These are phyloP conservation scores for Kokia cookei DNA, from an alignment of 441 rosid species.

Conservation along the genomic window DNA sequence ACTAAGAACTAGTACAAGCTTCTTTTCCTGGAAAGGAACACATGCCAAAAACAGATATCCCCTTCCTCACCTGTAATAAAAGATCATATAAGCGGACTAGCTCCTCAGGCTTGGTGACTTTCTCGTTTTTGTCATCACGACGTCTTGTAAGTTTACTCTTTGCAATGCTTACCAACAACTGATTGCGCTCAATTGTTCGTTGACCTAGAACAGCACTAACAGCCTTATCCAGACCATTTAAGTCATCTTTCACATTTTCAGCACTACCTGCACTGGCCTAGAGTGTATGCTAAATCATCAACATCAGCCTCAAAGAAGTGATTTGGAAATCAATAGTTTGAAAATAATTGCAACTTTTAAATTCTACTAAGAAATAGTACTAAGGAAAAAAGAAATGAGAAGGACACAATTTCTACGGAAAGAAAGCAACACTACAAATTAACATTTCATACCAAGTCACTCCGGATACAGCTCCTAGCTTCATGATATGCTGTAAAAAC, in stretches of 20 bases:
- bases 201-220: conserved; percentile 84
- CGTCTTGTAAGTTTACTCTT: conserved; percentile 80
- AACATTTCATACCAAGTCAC: conserved; percentile 67
- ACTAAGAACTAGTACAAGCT: conserved; percentile 11
- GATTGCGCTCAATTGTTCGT: conserved; percentile 91
- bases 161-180: conserved; percentile 77
- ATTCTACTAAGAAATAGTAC: neutral
- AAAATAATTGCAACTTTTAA: neutral
- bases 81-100: conserved; percentile 96
- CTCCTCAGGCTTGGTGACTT: conserved; percentile 91
- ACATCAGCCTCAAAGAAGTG: conserved; percentile 12
- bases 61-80: conserved; percentile 60
- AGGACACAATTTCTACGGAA: conserved; percentile 1
- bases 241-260: conserved; percentile 85
- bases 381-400: neutral
- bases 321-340: neutral
- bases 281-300: conserved; percentile 23
- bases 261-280: conserved; percentile 94
- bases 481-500: conserved; percentile 86
- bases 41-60: conserved; percentile 3
- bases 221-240: conserved; percentile 97
- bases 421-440: neutral
- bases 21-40: conserved; percentile 5
- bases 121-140: conserved; percentile 88
- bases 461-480: conserved; percentile 86